Evolutionary conservation across 1,139 yeast species (phyloP), one percentile per base, ranked within the genome.

Genomic region (Yamadazyma sp.): DNA sequence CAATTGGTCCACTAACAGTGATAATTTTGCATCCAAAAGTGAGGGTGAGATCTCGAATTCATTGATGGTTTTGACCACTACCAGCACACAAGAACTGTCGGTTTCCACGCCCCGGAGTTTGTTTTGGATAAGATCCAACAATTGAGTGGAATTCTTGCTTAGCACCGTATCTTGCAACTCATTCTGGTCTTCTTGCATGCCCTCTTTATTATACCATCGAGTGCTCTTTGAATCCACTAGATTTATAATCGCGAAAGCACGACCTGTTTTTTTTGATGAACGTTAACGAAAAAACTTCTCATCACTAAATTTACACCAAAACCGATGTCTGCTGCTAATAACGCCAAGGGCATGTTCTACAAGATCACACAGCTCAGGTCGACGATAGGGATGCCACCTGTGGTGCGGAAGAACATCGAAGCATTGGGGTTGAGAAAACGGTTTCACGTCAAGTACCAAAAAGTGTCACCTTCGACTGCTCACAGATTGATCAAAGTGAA

Each of bases 401-500:
- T 73, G 28, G 75, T 77, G 40, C 78, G 84, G 48, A 77, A 77
- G 46, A 81, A 89, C 17, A 78, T 88, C 34, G 65, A 73, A 43
- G 77, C 88, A 3, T 70, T 92, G 46, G 98, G 98, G 0, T 78
- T 92, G 43, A 76, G 73, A 41, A 82, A 76, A 55, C 79, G 94
- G 53, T 86, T 89, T 41, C 82, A 83, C 34, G 77, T 83, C 1
- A 83, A 81, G 5, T 91, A 84, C 64, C 89, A 83, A 53, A 68
- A 69, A 36, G 89, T 87, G 9, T 75, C 84, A 17, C 89, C 94
- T 16, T 77, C 84, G 29, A 77, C 85, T 42, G 97, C 98, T 5
- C 96, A 95, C 58, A 83, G 84, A 67, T 75, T 92, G 44, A 79
- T 88, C 36, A 73, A 77, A 44, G 87, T 92, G 40, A 92, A 92